Evolutionary conservation across 2,329 filamentous ascomycete species (phyloP).

Genomic region (Arthrinium phaeospermum): DNA sequence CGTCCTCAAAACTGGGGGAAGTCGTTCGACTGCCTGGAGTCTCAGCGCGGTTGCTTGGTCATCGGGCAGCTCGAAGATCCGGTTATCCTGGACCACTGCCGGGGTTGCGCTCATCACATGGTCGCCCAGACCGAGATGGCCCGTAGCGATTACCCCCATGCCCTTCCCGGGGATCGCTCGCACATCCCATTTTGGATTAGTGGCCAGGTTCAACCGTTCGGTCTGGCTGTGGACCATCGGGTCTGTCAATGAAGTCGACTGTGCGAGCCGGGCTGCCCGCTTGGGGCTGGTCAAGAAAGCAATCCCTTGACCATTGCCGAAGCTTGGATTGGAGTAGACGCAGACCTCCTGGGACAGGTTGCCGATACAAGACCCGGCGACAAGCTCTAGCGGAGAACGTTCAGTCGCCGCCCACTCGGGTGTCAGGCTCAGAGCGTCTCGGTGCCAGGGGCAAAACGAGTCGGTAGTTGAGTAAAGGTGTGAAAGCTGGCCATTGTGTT

Average conservation of each 20-base stretch:
- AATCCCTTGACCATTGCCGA: conserved; percentile 45
- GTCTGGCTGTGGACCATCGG: conserved; percentile 30
- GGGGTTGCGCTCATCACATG: conserved; percentile 46
- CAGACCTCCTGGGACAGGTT: conserved; percentile 35
- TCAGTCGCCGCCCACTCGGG: background rate
- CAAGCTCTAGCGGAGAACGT: background rate
- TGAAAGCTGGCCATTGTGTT: background rate
- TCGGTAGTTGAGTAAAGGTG: background rate
- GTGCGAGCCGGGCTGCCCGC: conserved; percentile 38
- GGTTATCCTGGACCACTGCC: conserved; percentile 45
- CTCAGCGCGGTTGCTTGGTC: conserved; percentile 31
- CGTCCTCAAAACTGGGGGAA: conserved; percentile 38
- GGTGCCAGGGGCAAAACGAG: background rate
- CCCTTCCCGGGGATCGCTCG: conserved; percentile 45
- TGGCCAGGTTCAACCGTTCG: conserved; percentile 32
- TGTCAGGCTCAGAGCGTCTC: background rate
- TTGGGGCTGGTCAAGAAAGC: conserved; percentile 44
- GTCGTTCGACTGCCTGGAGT: conserved; percentile 40
- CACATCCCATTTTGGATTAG: conserved; percentile 38
- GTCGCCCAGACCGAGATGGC: conserved; percentile 42
- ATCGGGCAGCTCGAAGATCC: conserved; percentile 38
- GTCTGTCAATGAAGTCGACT: conserved; percentile 36
- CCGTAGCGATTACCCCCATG: conserved; percentile 43
- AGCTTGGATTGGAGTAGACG: conserved; percentile 42
- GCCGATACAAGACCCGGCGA: background rate